phyloP scores from a whole-genome alignment of 2,329 filamentous ascomycete species.

The Paecilomyces sp. region DNA sequence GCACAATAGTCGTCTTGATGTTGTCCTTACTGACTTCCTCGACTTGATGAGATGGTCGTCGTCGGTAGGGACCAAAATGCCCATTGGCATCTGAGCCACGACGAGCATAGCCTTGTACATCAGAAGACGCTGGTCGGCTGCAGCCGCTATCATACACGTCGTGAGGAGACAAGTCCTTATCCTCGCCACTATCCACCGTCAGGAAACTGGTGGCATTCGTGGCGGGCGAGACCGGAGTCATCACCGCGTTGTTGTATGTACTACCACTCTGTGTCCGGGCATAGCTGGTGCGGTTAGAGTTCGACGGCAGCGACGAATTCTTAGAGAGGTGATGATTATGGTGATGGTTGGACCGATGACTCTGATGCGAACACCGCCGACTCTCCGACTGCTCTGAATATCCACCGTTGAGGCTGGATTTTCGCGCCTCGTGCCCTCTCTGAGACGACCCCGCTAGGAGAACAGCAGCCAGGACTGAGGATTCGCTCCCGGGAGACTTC shows the following conservation, averaged over 20 bases:
- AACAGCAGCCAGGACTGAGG: neutral
- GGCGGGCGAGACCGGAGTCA: slow-evolving; percentile 34
- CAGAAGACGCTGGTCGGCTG: slow-evolving; percentile 3
- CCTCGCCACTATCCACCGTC: slow-evolving; percentile 34
- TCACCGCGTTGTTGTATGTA: slow-evolving; percentile 33
- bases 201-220: slow-evolving; percentile 41
- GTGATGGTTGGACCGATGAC: slow-evolving; percentile 17
- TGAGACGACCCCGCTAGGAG: neutral
- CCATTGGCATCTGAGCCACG: neutral
- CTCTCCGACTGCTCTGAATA: neutral
- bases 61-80: slow-evolving; percentile 1
- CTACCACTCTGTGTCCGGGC: slow-evolving; percentile 35
- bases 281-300: slow-evolving; percentile 28
- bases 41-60: slow-evolving; percentile 12
- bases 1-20: slow-evolving; percentile 10
- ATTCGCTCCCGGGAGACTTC: neutral
- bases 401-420: neutral
- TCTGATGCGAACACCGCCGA: slow-evolving; percentile 6
- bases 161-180: slow-evolving; percentile 23
- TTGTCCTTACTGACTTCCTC: slow-evolving; percentile 15
- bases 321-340: slow-evolving; percentile 15
- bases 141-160: slow-evolving; percentile 3
- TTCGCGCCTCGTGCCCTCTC: neutral
- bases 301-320: slow-evolving; percentile 25
- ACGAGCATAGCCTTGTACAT: neutral